Base-by-base conservation (phyloP, 1,139 yeast genomes). In the Yamadazyma kanchanaburiensis region DNA sequence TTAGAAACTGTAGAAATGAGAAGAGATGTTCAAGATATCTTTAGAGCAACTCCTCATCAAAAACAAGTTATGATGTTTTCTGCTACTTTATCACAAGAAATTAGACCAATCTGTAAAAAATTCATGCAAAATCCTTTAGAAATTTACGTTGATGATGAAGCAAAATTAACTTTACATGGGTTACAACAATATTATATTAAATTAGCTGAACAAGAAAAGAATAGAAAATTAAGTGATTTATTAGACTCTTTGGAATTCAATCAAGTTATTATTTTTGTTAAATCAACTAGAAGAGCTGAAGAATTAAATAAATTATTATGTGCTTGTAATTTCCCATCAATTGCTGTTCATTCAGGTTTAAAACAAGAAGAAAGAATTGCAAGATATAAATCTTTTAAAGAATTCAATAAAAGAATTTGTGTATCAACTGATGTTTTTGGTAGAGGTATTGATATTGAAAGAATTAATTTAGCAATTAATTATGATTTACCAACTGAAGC, bases 11-110 rank as follows among this genome's bases (percentile, higher is more conserved):
- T 85, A 51, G 94, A 84, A 53, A 91, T 91, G 98, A 84, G 98
- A 74, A 83, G 96, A 62, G 98, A 91, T 55, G 96, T 91, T 36
- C 98, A 91, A 70, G 97, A 89, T 59, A 86, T 91, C 45, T 91
- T 91, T 80, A 83, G 96, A 62, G 86, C 87, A 39, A 91, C 98
- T 33, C 98, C 98, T 43, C 95, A 86, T 65, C 96, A 91, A 61
- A 91, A 91, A 69, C 98, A 91, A 72, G 98, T 91, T 37, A 89
- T 91, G 97, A 91, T 91, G 96, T 91, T 91, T 64, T 85, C 96
- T 37, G 98, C 98, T 46, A 91, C 98, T 35, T 74, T 91, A 51
- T 80, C 95, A 27, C 86, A 78, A 58, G 98, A 91, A 55, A 88
- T 91, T 53, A 86, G 96, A 64, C 96, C 96, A 39, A 80, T 91